Conservation (phyloP, 2,329 filamentous ascomycete species). For the Onygenales sp. region DNA sequence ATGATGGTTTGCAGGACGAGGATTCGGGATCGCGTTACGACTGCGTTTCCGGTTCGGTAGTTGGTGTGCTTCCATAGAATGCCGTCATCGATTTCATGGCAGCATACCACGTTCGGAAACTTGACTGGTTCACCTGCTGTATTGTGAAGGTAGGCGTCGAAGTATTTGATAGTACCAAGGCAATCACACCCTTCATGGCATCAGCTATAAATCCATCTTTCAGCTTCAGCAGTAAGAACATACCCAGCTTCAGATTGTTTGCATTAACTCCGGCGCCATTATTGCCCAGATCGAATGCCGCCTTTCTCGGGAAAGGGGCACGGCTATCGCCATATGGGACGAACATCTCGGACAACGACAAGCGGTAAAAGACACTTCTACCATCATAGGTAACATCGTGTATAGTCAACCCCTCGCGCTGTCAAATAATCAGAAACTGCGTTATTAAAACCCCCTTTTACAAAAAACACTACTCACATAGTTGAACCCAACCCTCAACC, state of each 20-base stretch:
- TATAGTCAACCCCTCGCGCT: slow-evolving; percentile 62
- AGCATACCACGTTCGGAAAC: slow-evolving; percentile 55
- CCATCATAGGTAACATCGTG: slow-evolving; percentile 61
- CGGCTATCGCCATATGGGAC: slow-evolving; percentile 60
- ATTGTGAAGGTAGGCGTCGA: slow-evolving; percentile 48
- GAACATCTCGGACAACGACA: slow-evolving; percentile 61
- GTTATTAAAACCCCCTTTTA: not conserved
- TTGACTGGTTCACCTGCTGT: slow-evolving; percentile 44
- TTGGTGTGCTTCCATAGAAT: slow-evolving; percentile 63
- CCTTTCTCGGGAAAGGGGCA: slow-evolving; percentile 57
- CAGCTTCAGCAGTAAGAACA: not conserved
- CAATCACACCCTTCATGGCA: slow-evolving; percentile 28
- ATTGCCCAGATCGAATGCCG: slow-evolving; percentile 64
- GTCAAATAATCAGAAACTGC: slow-evolving; percentile 35
- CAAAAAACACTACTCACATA: slow-evolving; percentile 14
- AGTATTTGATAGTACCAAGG: slow-evolving; percentile 57
- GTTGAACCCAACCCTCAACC: slow-evolving; percentile 51
- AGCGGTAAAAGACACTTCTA: slow-evolving; percentile 55
- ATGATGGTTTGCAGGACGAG: slow-evolving; percentile 49
- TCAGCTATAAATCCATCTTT: not conserved
- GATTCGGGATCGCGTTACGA: slow-evolving; percentile 51
- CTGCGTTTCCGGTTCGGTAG: slow-evolving; percentile 53
- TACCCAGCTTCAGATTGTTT: slow-evolving; percentile 56
- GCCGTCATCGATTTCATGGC: slow-evolving; percentile 58
- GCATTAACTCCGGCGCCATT: slow-evolving; percentile 56